Evolutionary conservation across 305 asterid genomes (phyloP).

Genomic region (Salvia sclarea): DNA sequence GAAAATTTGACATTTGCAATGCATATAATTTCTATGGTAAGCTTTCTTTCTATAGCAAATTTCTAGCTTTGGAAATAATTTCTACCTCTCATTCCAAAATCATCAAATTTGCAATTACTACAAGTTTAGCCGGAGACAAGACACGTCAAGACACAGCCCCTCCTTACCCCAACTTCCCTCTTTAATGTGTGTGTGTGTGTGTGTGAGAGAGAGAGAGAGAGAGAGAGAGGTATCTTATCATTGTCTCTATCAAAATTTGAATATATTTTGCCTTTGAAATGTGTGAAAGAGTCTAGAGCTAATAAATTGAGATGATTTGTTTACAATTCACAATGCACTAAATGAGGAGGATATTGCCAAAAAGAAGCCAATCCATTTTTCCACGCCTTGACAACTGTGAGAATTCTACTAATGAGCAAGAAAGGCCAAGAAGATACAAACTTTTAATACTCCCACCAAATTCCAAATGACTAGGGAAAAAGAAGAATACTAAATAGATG

Average conservation of each 20-base stretch:
- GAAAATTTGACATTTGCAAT: too few species aligned
- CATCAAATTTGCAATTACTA: conserved; percentile 3
- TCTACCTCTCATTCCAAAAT: background rate
- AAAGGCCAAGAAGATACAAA: conserved; percentile 6
- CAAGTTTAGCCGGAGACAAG: background rate
- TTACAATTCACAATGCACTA: conserved; percentile 35
- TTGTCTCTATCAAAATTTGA: conserved; percentile 28
- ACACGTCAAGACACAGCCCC: background rate
- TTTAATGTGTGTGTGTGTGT: background rate
- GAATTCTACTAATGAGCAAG: conserved; percentile 5
- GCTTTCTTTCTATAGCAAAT: background rate
- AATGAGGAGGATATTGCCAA: conserved; percentile 26
- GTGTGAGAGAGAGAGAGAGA: background rate
- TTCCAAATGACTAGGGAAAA: background rate
- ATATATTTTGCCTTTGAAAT: conserved; percentile 27
- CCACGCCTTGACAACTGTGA: conserved; percentile 25
- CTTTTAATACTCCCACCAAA: background rate
- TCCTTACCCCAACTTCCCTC: background rate
- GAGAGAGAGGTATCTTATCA: conserved; percentile 14
- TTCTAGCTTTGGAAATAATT: background rate
- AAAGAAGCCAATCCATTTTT: conserved; percentile 17
- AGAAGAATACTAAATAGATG: background rate
- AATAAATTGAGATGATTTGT: conserved; percentile 33
- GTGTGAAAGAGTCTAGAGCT: conserved; percentile 37
- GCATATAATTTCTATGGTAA: background rate